Evolutionary conservation across 2,329 filamentous ascomycete genomes (phyloP).

Genomic region (Huntiella omanensis): DNA sequence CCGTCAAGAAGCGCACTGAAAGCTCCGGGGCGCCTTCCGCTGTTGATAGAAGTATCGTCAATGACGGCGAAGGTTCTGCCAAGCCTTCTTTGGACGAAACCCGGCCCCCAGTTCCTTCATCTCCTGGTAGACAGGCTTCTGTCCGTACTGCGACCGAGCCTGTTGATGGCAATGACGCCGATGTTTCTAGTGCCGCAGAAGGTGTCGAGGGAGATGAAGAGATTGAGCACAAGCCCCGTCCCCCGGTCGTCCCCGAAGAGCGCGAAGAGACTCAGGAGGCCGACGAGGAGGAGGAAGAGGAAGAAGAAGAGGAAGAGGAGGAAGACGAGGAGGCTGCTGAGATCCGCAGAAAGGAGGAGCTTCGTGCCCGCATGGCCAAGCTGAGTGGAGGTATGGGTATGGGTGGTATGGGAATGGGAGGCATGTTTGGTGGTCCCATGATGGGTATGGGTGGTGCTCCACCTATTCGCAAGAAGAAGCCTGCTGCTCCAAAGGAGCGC

Average conservation of each 20-base stretch:
- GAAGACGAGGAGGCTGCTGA: conserved; percentile 77
- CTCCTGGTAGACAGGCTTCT: conserved; percentile 28
- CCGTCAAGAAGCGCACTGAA: conserved; percentile 43
- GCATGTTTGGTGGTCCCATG: conserved; percentile 66
- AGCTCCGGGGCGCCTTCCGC: conserved; percentile 21
- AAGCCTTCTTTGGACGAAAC: conserved; percentile 32
- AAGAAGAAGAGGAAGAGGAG: conserved; percentile 44
- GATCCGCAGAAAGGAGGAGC: conserved; percentile 63
- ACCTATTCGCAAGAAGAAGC: conserved; percentile 38
- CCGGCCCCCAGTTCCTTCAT: conserved; percentile 26
- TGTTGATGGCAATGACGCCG: conserved; percentile 44
- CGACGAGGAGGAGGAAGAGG: conserved; percentile 14
- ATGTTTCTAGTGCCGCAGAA: conserved; percentile 45
- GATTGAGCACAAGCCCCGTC: conserved; percentile 32
- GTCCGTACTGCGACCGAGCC: conserved; percentile 18
- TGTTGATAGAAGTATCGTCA: conserved; percentile 15
- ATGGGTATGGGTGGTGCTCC: conserved; percentile 38
- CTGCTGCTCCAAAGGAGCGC: conserved; percentile 18
- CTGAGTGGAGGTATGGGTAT: conserved; percentile 97
- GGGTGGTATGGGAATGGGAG: conserved; percentile 57
- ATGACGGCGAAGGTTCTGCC: conserved; percentile 27
- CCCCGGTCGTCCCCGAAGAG: conserved; percentile 32
- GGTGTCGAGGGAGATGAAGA: conserved; percentile 43
- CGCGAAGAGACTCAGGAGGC: conserved; percentile 19
- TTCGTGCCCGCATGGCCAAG: conserved; percentile 91